These are phyloP conservation scores for Serendipita sp. DNA, from an alignment of 1,284 basidiomycete genomes.

Conservation along the genomic window DNA sequence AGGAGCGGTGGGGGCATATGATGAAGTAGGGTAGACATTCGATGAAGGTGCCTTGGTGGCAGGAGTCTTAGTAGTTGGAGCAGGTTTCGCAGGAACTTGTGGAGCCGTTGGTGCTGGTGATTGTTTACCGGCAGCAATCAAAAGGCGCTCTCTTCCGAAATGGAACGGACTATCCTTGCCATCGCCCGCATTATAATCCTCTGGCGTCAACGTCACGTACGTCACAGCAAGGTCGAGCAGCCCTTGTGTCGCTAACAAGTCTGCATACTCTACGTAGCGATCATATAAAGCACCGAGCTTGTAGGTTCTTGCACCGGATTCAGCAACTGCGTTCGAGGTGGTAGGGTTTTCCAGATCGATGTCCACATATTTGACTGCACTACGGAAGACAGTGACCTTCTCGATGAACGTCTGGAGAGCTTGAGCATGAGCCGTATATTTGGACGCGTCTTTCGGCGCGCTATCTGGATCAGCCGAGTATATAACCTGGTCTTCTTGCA, in stretches of 20 bases:
- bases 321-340: constrained; percentile 16
- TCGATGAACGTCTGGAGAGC: constrained; percentile 92
- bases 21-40: background rate
- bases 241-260: constrained; percentile 82
- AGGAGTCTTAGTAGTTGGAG: background rate
- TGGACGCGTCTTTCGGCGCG: constrained; percentile 31
- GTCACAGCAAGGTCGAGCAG: constrained; percentile 69
- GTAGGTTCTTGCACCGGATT: constrained; percentile 51
- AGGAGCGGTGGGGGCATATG: background rate
- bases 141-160: constrained; percentile 48
- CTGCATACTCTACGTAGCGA: constrained; percentile 90
- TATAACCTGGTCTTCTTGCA: constrained; percentile 69
- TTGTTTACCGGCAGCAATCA: constrained; percentile 30
- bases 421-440: constrained; percentile 75
- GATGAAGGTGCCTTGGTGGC: background rate
- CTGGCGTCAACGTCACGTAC: constrained; percentile 72
- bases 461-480: constrained; percentile 34
- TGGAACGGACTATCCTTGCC: constrained; percentile 38
- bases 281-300: constrained; percentile 82
- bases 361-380: constrained; percentile 80
- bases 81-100: background rate
- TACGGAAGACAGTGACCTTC: constrained; percentile 90
- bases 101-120: constrained; percentile 1
- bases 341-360: constrained; percentile 39
- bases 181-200: constrained; percentile 57